Percentiles rank a stretch among this genome's conserved stretches.
Conservation (phyloP, 192 early-diverging fungal genomes). For the Entomortierella beljakovae region DNA sequence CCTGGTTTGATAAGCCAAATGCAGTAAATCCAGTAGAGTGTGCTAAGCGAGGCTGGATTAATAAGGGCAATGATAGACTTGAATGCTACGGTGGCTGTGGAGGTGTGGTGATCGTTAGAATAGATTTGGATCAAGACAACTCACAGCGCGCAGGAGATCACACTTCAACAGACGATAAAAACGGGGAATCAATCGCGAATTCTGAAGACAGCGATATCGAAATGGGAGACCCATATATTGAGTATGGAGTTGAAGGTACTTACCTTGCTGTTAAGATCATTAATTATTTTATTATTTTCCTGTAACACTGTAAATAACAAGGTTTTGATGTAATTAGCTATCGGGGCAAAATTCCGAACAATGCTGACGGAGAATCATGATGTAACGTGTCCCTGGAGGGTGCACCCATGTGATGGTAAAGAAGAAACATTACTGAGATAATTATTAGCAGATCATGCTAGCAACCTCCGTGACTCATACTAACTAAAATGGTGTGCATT, state of each 20-base stretch:
- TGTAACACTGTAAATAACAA: not conserved
- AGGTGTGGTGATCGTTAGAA: conserved; percentile 38
- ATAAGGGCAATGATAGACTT: conserved; percentile 35
- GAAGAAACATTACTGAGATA: not conserved
- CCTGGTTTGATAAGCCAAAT: conserved; percentile 53
- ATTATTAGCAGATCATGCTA: not conserved
- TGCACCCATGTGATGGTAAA: conserved; percentile 46
- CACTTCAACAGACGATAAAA: not conserved
- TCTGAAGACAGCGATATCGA: not conserved
- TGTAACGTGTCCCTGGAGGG: conserved; percentile 33
- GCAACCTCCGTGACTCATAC: not conserved
- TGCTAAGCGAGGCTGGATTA: conserved; percentile 50
- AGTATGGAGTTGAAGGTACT: conserved; percentile 26
- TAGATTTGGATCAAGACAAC: conserved; percentile 3
- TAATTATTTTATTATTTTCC: not conserved
- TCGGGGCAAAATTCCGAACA: conserved; percentile 35
- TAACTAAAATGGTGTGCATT: not conserved
- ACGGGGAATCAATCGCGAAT: not conserved
- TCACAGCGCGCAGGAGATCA: not conserved
- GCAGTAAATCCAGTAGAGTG: conserved; percentile 44
- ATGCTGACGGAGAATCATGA: conserved; percentile 43
- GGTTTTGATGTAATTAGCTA: conserved; percentile 1
- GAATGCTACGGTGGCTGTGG: conserved; percentile 51
- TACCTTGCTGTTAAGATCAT: not conserved
- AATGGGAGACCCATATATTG: not conserved